Conservation (phyloP, 805 yeast species). For the Clavispora phyllophila region DNA sequence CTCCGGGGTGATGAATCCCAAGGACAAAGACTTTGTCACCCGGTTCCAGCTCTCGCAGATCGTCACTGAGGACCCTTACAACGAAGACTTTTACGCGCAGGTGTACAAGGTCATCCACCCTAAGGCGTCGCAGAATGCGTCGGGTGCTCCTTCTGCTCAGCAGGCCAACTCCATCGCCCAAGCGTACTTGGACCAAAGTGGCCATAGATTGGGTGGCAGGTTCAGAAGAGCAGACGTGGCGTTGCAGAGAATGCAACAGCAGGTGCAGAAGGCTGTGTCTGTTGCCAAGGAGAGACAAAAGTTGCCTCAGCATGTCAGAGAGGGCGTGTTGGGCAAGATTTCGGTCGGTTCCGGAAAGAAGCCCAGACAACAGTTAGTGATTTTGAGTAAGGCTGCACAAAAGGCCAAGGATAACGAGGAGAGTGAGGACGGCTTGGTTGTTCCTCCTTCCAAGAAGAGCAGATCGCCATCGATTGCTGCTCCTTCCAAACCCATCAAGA, state of each 20-base stretch:
- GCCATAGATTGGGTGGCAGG: constrained; percentile 85
- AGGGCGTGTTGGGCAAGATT: constrained; percentile 88
- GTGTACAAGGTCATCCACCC: constrained; percentile 65
- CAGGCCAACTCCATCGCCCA: constrained; percentile 82
- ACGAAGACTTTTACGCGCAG: constrained; percentile 94
- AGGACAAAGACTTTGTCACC: constrained; percentile 93
- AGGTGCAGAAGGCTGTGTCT: constrained; percentile 92
- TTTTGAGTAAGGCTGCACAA: constrained; percentile 48
- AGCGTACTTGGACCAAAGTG: constrained; percentile 86
- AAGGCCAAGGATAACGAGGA: constrained; percentile 25
- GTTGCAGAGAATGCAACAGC: constrained; percentile 95
- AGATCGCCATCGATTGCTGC: constrained; percentile 29
- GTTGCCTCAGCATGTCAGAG: constrained; percentile 58
- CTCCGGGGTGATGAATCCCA: constrained; percentile 94
- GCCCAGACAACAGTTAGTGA: constrained; percentile 81
- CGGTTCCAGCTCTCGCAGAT: constrained; percentile 92
- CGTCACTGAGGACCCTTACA: constrained; percentile 94
- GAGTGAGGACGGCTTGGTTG: constrained; percentile 11
- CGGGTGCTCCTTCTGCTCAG: constrained; percentile 30
- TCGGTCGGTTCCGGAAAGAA: constrained; percentile 73
- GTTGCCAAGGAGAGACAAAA: constrained; percentile 88
- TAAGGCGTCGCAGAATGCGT: constrained; percentile 19
- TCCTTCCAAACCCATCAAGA: constrained; percentile 26
- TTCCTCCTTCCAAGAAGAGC: constrained; percentile 17
- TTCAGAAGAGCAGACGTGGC: constrained; percentile 83